A percentile compares a stretch with the other conserved stretches of the same genome.
Conservation (phyloP, 2,329 filamentous ascomycete genomes). For the Cordyceps cicadae region DNA sequence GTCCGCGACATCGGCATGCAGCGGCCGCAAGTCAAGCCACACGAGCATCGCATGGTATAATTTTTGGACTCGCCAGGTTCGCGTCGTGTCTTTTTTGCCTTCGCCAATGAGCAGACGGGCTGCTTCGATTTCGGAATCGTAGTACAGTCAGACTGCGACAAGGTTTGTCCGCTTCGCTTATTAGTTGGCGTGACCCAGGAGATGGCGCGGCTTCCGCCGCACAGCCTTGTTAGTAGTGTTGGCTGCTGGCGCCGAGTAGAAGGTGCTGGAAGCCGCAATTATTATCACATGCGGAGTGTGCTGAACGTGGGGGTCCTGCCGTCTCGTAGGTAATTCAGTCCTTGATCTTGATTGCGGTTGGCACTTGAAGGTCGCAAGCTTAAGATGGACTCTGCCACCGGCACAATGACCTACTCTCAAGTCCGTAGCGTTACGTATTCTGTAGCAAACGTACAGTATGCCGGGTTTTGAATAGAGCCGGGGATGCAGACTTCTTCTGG, state of each 20-base stretch:
- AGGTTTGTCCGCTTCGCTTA: not conserved
- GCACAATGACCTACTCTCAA: not conserved
- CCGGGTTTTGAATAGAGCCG: not conserved
- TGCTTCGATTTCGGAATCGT: conserved; percentile 10
- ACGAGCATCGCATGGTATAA: no score
- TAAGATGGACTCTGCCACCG: not conserved
- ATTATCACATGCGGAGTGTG: not conserved
- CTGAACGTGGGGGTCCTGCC: not conserved
- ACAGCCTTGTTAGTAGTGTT: conserved; percentile 2
- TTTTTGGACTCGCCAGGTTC: not conserved
- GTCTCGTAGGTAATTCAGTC: not conserved
- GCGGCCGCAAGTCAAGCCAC: not conserved
- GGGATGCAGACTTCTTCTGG: not conserved
- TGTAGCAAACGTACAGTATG: not conserved
- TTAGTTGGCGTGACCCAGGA: not conserved
- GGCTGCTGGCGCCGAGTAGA: not conserved
- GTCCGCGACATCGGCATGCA: not conserved
- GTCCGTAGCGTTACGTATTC: not conserved
- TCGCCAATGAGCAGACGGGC: not conserved
- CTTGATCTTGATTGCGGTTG: not conserved
- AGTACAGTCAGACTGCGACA: conserved; percentile 4
- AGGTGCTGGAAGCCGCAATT: not conserved
- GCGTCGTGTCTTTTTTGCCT: not conserved
- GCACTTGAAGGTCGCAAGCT: not conserved
- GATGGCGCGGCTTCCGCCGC: conserved; percentile 1